These are phyloP conservation scores for Cucurbita pepo DNA, from an alignment of 306 rosid genomes.

Conservation along the genomic window DNA sequence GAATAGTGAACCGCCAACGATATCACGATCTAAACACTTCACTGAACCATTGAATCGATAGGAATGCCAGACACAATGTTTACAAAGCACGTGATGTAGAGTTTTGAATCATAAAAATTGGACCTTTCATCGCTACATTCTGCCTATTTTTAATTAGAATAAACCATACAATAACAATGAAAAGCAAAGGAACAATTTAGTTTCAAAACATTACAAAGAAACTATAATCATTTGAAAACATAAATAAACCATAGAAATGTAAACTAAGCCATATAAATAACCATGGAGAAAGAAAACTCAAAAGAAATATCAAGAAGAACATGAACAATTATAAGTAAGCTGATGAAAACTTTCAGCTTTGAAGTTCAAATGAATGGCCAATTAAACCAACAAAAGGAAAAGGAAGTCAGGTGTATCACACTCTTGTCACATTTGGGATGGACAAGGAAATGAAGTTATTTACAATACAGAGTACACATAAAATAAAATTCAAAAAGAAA, in stretches of 20 bases:
- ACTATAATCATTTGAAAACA: too few species aligned
- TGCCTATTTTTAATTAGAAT: too few species aligned
- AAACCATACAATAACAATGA: too few species aligned
- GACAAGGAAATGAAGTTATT: conserved; percentile 3
- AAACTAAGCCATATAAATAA: not conserved
- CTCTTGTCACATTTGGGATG: conserved; percentile 4
- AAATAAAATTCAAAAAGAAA: not conserved
- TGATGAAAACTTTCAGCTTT: not conserved
- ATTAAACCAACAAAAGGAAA: not conserved
- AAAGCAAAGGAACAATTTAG: too few species aligned
- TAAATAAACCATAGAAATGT: not conserved
- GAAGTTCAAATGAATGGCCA: not conserved
- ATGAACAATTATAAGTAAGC: not conserved
- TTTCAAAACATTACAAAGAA: too few species aligned
- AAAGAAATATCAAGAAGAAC: not conserved
- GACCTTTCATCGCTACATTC: too few species aligned
- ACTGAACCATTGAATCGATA: too few species aligned
- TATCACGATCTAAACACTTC: too few species aligned
- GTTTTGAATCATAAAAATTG: too few species aligned
- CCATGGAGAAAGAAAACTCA: not conserved
- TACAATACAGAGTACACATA: not conserved
- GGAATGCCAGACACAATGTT: too few species aligned
- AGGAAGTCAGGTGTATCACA: not conserved
- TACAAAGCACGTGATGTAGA: too few species aligned
- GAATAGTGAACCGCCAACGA: too few species aligned